These are phyloP conservation scores for Plectranthus barbatus DNA, from an alignment of 257 asterid genomes.

Conservation along the genomic window DNA sequence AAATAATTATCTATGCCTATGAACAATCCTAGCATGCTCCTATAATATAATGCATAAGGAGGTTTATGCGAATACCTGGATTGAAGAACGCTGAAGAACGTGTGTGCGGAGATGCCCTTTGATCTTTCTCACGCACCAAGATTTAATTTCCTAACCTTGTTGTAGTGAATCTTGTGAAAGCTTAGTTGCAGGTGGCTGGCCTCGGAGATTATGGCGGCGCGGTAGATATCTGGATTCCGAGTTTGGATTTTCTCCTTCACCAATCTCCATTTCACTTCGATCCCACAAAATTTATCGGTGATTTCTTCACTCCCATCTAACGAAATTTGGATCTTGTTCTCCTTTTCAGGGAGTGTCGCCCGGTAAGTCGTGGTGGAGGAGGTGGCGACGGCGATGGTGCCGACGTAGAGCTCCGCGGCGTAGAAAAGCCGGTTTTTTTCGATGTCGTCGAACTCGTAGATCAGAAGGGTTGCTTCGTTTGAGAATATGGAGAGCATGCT, in stretches of 20 bases:
- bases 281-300: constrained; percentile 21
- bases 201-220: too few relatives aligned
- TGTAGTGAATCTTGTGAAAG: too few relatives aligned
- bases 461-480: constrained; percentile 26
- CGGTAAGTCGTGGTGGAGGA: constrained; percentile 25
- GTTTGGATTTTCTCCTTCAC: neutral
- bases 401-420: constrained; percentile 36
- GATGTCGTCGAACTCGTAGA: constrained; percentile 46
- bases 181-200: too few relatives aligned
- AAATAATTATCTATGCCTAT: too few relatives aligned
- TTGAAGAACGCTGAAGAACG: too few relatives aligned
- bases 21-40: too few relatives aligned
- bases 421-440: constrained; percentile 29
- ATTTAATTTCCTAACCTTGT: too few relatives aligned
- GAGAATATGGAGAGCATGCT: constrained; percentile 14
- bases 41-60: too few relatives aligned
- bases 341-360: constrained; percentile 28
- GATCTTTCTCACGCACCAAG: too few relatives aligned
- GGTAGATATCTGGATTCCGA: neutral
- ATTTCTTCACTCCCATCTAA: constrained; percentile 28
- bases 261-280: constrained; percentile 33
- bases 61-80: too few relatives aligned
- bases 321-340: constrained; percentile 23
- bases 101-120: too few relatives aligned
- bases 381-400: neutral